These are phyloP conservation scores for Sporisorium sorghi DNA, from an alignment of 1,284 basidiomycete species.

Conservation along the genomic window DNA sequence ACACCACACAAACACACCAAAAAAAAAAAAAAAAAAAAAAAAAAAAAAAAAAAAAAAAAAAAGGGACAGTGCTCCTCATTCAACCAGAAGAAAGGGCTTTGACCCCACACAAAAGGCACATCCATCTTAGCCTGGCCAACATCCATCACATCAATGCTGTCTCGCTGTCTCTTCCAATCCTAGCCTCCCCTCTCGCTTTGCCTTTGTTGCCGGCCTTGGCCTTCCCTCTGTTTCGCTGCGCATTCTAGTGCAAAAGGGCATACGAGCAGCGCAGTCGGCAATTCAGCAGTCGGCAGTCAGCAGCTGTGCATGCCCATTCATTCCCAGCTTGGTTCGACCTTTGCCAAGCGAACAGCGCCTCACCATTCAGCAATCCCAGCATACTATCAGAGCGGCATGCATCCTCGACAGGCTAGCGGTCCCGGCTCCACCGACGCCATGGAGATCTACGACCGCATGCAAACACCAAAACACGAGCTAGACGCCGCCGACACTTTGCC, in stretches of 20 bases:
- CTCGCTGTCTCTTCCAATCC: background rate
- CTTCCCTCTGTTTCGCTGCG: background rate
- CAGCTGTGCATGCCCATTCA: background rate
- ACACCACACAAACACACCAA: background rate
- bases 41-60: no score
- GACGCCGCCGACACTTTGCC: conserved; percentile 37
- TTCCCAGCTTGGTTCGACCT: background rate
- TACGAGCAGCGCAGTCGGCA: no score
- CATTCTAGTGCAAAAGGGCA: background rate
- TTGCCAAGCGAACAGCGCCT: background rate
- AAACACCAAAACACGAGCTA: conserved; percentile 46
- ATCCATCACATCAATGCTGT: conserved; percentile 25
- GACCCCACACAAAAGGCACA: background rate
- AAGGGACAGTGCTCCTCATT: background rate
- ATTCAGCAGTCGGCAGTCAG: background rate
- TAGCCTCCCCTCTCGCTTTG: conserved; percentile 4
- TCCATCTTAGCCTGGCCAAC: background rate
- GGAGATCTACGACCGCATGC: conserved; percentile 55
- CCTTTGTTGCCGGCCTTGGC: background rate
- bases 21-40: no score
- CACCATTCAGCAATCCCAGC: background rate
- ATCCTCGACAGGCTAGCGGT: conserved; percentile 45
- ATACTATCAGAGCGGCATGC: conserved; percentile 24
- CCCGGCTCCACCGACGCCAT: conserved; percentile 59
- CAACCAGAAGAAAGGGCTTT: background rate